These are phyloP conservation scores for Schizosaccharomyces lindneri DNA, from an alignment of 805 yeast species.

Conservation along the genomic window DNA sequence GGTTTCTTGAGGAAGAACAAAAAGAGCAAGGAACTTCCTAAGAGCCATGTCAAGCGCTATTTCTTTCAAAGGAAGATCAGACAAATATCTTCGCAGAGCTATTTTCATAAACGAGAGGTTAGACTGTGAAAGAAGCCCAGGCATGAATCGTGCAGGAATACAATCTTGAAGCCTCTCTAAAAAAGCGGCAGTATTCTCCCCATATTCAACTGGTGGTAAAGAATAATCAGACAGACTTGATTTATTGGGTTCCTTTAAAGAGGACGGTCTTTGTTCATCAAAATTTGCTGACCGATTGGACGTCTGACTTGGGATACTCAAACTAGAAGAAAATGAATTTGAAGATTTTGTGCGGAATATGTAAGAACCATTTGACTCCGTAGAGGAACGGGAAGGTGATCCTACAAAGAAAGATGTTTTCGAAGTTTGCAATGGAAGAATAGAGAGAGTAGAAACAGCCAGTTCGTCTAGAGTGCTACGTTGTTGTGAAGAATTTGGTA, in stretches of 20 bases:
- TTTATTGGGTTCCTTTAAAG: background rate
- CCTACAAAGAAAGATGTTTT: background rate
- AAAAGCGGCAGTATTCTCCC: conserved; percentile 15
- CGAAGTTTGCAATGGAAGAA: background rate
- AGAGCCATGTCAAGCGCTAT: conserved; percentile 45
- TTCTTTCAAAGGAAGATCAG: conserved; percentile 23
- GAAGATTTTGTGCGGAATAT: background rate
- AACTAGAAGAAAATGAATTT: background rate
- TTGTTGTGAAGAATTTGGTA: background rate
- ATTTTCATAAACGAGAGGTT: conserved; percentile 13
- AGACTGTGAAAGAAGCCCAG: conserved; percentile 13
- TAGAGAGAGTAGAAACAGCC: background rate
- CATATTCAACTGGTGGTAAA: conserved; percentile 3
- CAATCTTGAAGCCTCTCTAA: conserved; percentile 12
- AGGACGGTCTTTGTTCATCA: background rate
- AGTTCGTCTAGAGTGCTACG: background rate
- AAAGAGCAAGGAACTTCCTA: conserved; percentile 30
- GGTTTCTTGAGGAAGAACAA: conserved; percentile 42
- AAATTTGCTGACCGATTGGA: background rate
- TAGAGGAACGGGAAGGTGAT: background rate
- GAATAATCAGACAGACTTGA: background rate
- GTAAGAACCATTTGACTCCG: background rate
- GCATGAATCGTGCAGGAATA: conserved; percentile 8
- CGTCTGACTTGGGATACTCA: background rate
- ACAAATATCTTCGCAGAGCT: conserved; percentile 13